phyloP scores from a whole-genome alignment of 768 basidiomycete genomes.

The Omphalotus guepiniiformis region DNA sequence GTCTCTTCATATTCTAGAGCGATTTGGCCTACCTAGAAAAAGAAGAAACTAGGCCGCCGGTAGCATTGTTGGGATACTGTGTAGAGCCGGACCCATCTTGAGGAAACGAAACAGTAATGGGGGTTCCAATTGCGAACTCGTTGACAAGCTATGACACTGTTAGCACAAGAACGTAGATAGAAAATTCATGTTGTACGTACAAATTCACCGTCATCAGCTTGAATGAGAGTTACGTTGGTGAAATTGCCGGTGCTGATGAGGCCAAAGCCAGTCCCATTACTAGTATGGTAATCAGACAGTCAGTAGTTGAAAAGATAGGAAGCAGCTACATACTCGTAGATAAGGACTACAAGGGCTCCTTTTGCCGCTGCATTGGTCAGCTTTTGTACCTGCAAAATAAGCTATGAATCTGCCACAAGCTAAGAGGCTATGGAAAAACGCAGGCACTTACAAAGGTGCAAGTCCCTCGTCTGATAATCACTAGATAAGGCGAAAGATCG shows the following conservation, averaged over 20 bases:
- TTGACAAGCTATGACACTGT: slow-evolving; percentile 40
- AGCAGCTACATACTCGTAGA: not conserved
- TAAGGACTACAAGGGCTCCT: slow-evolving; percentile 37
- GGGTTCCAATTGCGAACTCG: slow-evolving; percentile 40
- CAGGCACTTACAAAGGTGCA: slow-evolving; percentile 16
- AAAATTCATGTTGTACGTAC: slow-evolving; percentile 35
- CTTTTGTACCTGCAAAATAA: slow-evolving; percentile 33
- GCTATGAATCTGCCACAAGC: not conserved
- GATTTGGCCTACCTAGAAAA: slow-evolving; percentile 36
- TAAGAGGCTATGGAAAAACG: slow-evolving; percentile 15
- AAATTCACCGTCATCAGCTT: slow-evolving; percentile 50
- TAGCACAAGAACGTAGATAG: not conserved
- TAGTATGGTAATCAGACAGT: no score
- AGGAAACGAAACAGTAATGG: slow-evolving; percentile 44
- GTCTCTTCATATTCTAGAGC: not conserved
- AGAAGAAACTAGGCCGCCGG: slow-evolving; percentile 53
- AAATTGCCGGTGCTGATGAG: slow-evolving; percentile 42
- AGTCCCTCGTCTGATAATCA: slow-evolving; percentile 15
- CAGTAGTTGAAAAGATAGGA: slow-evolving; percentile 4
- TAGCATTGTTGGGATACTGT: slow-evolving; percentile 42
- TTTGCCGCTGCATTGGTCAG: slow-evolving; percentile 50
- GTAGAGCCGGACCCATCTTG: slow-evolving; percentile 34
- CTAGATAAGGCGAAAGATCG: slow-evolving; percentile 49
- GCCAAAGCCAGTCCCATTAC: slow-evolving; percentile 45
- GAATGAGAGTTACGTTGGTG: slow-evolving; percentile 46